Conservation (phyloP, 805 yeast species). For the Naumovozyma dairenensis region DNA sequence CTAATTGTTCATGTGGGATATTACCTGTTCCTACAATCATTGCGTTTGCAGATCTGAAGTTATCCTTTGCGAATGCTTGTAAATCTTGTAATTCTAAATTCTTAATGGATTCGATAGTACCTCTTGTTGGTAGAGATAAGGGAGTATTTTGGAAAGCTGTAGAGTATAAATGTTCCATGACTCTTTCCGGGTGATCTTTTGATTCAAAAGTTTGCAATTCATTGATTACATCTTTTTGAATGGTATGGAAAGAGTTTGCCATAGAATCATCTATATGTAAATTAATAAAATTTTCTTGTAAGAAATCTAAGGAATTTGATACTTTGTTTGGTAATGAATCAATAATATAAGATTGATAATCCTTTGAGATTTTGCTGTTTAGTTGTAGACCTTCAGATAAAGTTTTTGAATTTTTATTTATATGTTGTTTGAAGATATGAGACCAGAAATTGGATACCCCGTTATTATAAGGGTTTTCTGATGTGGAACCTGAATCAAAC, state of each 20-base stretch:
- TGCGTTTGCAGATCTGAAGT: constrained; percentile 52
- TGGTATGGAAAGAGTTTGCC: constrained; percentile 38
- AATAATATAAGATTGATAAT: constrained; percentile 53
- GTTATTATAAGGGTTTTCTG: constrained; percentile 72
- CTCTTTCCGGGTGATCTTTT: constrained; percentile 42
- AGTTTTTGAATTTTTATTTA: constrained; percentile 22
- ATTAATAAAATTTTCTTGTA: constrained; percentile 32
- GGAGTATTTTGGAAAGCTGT: constrained; percentile 85
- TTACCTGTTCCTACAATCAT: constrained; percentile 65
- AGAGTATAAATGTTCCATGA: constrained; percentile 66
- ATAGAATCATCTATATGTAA: constrained; percentile 23
- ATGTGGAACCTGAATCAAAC: constrained; percentile 68
- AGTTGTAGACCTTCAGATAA: constrained; percentile 47
- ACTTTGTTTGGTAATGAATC: constrained; percentile 42
- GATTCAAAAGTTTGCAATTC: constrained; percentile 48
- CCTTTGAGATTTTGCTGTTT: constrained; percentile 47
- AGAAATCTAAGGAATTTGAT: constrained; percentile 41
- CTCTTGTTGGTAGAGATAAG: constrained; percentile 63
- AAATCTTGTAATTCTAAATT: constrained; percentile 53
- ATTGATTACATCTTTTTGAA: constrained; percentile 37
- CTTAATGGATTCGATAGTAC: constrained; percentile 57
- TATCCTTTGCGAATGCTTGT: constrained; percentile 42
- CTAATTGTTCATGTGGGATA: constrained; percentile 58
- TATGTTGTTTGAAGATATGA: constrained; percentile 34
- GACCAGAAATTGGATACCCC: constrained; percentile 66